Conservation (phyloP, 1,284 basidiomycete genomes). For the Leccinum griseonigrum region DNA sequence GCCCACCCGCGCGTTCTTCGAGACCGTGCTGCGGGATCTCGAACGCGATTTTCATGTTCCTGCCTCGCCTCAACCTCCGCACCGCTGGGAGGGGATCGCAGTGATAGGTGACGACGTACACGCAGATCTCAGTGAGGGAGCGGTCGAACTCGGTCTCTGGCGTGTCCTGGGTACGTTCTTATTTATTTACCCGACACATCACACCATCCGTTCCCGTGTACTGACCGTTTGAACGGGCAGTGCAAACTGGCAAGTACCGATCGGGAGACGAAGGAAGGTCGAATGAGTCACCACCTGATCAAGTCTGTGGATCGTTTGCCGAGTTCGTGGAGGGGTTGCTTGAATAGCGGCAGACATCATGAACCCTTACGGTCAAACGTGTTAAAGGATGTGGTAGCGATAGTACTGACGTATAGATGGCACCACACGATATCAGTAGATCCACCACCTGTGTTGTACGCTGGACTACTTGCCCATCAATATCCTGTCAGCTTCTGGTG, state of each 20-base stretch:
- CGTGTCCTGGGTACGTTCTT: conserved; percentile 52
- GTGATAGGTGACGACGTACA: conserved; percentile 68
- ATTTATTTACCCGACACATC: neutral
- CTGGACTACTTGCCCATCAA: conserved; percentile 35
- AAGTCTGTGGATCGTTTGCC: conserved; percentile 52
- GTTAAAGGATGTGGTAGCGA: too few relatives aligned
- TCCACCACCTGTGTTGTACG: neutral
- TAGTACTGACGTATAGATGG: neutral
- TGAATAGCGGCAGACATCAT: neutral
- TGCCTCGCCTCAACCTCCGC: neutral
- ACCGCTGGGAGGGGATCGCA: conserved; percentile 40
- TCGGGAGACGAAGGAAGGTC: conserved; percentile 49
- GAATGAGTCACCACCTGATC: conserved; percentile 46
- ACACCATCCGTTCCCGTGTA: neutral
- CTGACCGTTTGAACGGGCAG: conserved; percentile 30
- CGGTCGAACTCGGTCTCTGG: conserved; percentile 57
- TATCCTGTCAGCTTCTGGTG: conserved; percentile 53
- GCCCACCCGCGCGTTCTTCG: conserved; percentile 58
- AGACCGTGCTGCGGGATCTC: conserved; percentile 53
- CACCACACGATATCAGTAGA: neutral
- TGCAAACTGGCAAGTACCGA: conserved; percentile 65
- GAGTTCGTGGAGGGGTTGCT: conserved; percentile 50
- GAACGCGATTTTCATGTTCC: conserved; percentile 17
- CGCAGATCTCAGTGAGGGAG: conserved; percentile 65
- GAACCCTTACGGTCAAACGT: neutral